Evolutionary conservation across 768 basidiomycete genomes (phyloP).

Genomic region (Suillus americanus): DNA sequence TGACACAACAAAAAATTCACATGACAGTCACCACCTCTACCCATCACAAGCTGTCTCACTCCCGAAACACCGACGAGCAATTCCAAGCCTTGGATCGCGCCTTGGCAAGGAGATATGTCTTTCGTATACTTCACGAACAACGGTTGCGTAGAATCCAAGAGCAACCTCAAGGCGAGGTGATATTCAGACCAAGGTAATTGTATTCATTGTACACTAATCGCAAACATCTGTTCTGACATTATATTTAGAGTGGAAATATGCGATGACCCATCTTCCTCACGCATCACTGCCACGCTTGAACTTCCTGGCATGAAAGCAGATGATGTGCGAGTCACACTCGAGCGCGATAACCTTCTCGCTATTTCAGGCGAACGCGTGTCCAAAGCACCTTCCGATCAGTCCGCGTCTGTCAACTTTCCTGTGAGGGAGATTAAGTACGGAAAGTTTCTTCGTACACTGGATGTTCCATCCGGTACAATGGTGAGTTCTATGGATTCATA

Average conservation of each 20-base stretch:
- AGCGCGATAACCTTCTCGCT: conserved; percentile 28
- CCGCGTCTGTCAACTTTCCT: conserved; percentile 22
- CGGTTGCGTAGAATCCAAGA: conserved; percentile 18
- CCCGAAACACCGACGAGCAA: conserved; percentile 22
- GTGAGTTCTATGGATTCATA: conserved; percentile 19
- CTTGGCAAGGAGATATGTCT: conserved; percentile 31
- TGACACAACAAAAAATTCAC: background rate
- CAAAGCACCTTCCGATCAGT: conserved; percentile 18
- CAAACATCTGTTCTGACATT: conserved; percentile 14
- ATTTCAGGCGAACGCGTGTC: conserved; percentile 35
- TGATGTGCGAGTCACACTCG: conserved; percentile 35
- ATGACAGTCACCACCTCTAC: conserved; percentile 26
- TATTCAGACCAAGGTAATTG: conserved; percentile 33
- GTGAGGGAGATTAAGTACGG: conserved; percentile 42
- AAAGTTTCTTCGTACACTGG: conserved; percentile 35
- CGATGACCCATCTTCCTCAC: conserved; percentile 33
- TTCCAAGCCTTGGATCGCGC: conserved; percentile 31
- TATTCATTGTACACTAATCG: background rate
- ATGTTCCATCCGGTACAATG: conserved; percentile 37
- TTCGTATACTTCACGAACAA: conserved; percentile 22
- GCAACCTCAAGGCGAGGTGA: conserved; percentile 25
- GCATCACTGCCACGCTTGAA: conserved; percentile 37
- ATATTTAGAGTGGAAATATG: conserved; percentile 38
- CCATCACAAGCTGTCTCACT: conserved; percentile 27
- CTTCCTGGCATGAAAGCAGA: conserved; percentile 39